Percentiles rank a stretch among this genome's conserved stretches.
Conservation (phyloP, 352 stramenopile species). For the Pythium folliculosum region DNA sequence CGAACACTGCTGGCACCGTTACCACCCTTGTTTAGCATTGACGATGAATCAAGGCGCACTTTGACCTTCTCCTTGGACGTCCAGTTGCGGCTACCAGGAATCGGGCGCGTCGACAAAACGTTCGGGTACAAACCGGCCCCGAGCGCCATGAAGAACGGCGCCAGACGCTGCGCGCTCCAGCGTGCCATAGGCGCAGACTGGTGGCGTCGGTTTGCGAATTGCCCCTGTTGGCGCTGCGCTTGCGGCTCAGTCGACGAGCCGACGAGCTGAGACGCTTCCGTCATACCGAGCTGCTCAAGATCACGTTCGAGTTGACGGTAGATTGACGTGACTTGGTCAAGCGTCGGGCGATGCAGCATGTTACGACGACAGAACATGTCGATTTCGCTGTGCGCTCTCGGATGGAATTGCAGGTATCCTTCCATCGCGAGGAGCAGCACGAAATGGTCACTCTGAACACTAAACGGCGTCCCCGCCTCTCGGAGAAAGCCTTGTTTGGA, state of each 20-base stretch:
- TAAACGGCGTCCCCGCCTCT: constrained; percentile 38
- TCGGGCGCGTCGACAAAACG: constrained; percentile 48
- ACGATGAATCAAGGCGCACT: constrained; percentile 62
- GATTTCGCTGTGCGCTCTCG: constrained; percentile 38
- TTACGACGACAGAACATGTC: constrained; percentile 61
- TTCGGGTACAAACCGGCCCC: constrained; percentile 79
- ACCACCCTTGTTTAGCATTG: constrained; percentile 39
- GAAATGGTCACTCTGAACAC: constrained; percentile 72
- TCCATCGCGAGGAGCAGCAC: constrained; percentile 68
- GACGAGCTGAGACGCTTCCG: constrained; percentile 46
- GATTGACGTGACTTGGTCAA: constrained; percentile 70
- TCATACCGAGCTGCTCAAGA: constrained; percentile 54
- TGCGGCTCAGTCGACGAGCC: constrained; percentile 12
- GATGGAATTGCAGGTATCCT: constrained; percentile 48
- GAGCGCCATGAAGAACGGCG: constrained; percentile 66
- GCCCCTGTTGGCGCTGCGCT: constrained; percentile 2
- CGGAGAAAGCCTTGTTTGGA: constrained; percentile 59
- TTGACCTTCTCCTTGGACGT: constrained; percentile 84
- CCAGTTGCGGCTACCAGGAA: constrained; percentile 56
- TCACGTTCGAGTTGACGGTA: constrained; percentile 70
- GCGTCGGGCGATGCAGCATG: constrained; percentile 60
- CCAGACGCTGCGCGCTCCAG: constrained; percentile 35
- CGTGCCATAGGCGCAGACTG: background rate
- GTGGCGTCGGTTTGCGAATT: constrained; percentile 1
- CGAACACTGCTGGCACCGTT: constrained; percentile 22